phyloP scores from a whole-genome alignment of 805 yeast species.

The Cyberlindnera subsufficiens region DNA sequence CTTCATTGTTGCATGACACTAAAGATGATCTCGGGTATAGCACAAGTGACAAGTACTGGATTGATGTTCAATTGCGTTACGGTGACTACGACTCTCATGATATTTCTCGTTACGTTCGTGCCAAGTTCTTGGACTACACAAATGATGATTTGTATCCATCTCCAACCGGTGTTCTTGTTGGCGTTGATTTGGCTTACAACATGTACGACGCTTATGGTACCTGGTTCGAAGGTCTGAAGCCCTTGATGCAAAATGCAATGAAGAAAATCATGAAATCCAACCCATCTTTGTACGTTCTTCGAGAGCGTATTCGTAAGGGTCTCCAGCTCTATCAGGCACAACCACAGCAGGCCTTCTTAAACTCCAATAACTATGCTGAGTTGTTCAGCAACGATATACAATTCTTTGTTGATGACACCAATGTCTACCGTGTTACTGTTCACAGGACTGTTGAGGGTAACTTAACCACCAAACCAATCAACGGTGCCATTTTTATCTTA shows the following conservation, averaged over 20 bases:
- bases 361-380: constrained; percentile 86
- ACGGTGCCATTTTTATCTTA: constrained; percentile 86
- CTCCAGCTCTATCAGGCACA: constrained; percentile 89
- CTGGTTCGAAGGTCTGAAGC: constrained; percentile 95
- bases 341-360: constrained; percentile 86
- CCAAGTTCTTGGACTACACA: constrained; percentile 90
- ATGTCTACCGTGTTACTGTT: constrained; percentile 87
- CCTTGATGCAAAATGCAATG: constrained; percentile 87
- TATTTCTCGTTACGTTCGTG: constrained; percentile 86
- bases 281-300: constrained; percentile 83
- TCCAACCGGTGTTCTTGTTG: constrained; percentile 86
- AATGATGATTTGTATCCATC: constrained; percentile 87
- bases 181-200: constrained; percentile 90
- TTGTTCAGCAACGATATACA: constrained; percentile 79
- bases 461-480: constrained; percentile 83
- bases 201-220: constrained; percentile 96
- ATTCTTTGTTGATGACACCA: constrained; percentile 87
- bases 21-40: constrained; percentile 58
- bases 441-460: constrained; percentile 93
- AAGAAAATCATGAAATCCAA: constrained; percentile 89
- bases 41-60: constrained; percentile 72
- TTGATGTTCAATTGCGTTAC: constrained; percentile 89
- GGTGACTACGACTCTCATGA: constrained; percentile 99
- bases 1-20: constrained; percentile 71
- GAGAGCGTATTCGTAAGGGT: constrained; percentile 93